Base-by-base conservation (phyloP, 768 basidiomycete species). In the Amanita phalloides region DNA sequence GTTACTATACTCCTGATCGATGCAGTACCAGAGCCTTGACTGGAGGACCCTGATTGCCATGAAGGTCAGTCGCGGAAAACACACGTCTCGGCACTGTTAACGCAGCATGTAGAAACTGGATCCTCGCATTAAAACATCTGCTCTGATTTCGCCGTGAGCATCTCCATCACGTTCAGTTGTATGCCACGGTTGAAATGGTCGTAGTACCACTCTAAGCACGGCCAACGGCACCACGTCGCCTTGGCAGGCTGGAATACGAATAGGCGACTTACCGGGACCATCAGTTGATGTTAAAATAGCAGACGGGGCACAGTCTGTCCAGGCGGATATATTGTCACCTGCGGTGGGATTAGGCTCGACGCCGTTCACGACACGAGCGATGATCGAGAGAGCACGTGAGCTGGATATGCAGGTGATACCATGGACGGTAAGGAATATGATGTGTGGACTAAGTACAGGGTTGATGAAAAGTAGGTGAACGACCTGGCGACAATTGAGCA, bases 11-110 rank as follows among this genome's bases (percentile, higher is more conserved):
- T 25, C 26, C 14, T n/a, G 30, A 7, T 25, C 17, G 5, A 6
- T 14, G 14, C 36, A 88, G 85, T 86, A 78, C 57, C 85, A 91
- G 68, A 86, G 84, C 58, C 87, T 89, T 57, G 83, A 88, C 62
- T 90, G 89, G 88, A 72, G 86, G 58, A 82, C 86, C 9, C 62
- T 90, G 17, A 63, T 85, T 47, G 74, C 67, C 17, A 88, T 89
- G 83, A 86, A 84, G 75, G 80, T 76, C 1, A 28, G 9, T 6
- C 25, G 4, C 23, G 6, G 17, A n/a, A 13, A 10, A 8, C 32
- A 32, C 10, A 6, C 10, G 4, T 20, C 26, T 17, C 20, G 13
- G 21, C 20, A 33, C 17, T 5, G n/a, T 43, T 43, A 28, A 50
- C 33, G 43, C 23, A 14, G 8, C 25, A 53, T 5, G 48, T 42